Evolutionary conservation across 148 eudicot genomes (phyloP).

Genomic region (Rhododendron vialii): DNA sequence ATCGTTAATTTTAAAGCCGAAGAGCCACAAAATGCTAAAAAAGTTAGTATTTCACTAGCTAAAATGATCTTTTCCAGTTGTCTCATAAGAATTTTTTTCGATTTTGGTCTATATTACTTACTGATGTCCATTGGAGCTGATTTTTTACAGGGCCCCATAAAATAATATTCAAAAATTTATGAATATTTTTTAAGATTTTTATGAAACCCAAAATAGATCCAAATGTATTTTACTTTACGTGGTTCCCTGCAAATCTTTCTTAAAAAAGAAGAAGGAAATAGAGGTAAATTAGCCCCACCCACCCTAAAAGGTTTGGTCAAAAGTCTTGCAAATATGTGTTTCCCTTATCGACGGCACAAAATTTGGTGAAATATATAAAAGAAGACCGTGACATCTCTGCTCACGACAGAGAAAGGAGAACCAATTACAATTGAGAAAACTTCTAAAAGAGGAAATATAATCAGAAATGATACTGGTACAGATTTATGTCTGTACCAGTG

Average conservation of each 20-base stretch:
- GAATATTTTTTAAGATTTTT: no score
- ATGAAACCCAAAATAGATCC: no score
- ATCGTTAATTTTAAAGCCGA: neutral
- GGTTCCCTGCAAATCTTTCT: no score
- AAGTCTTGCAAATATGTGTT: neutral
- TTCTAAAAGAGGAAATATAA: neutral
- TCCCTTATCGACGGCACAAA: neutral
- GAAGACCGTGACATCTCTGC: neutral
- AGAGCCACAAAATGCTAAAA: neutral
- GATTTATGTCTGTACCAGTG: no score
- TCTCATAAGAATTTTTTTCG: no score
- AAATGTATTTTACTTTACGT: no score
- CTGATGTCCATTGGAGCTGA: no score
- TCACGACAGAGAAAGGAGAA: neutral
- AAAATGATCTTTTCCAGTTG: neutral
- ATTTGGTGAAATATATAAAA: neutral
- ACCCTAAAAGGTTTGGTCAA: neutral
- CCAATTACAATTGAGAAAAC: neutral
- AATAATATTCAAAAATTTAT: no score
- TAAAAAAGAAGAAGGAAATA: no score
- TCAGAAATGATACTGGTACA: no score
- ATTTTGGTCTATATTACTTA: neutral
- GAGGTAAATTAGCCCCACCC: no score
- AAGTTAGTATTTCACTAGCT: neutral
- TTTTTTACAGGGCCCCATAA: no score